Evolutionary conservation across 345 rosid species (phyloP).

Genomic region (Moringa oleifera): DNA sequence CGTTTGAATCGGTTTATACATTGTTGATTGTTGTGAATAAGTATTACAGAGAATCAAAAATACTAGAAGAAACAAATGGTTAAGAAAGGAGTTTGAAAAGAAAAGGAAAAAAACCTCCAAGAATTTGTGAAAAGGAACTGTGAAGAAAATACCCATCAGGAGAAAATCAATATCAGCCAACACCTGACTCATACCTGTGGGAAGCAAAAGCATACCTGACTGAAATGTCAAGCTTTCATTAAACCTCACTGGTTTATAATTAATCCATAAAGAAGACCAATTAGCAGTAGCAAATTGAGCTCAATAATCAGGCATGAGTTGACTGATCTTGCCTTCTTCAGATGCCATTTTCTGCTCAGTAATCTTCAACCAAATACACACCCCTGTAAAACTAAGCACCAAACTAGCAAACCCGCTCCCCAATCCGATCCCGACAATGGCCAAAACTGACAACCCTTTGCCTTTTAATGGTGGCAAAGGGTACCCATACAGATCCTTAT

Average conservation of each 20-base stretch:
- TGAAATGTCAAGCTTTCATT: neutral
- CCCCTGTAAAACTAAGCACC: slow-evolving; percentile 83
- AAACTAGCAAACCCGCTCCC: slow-evolving; percentile 91
- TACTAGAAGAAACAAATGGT: slow-evolving; percentile 9
- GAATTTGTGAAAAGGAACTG: neutral
- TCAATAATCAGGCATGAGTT: slow-evolving; percentile 70
- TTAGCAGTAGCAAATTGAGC: neutral
- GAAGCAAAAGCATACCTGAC: neutral
- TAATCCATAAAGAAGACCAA: neutral
- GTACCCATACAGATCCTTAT: slow-evolving; percentile 78
- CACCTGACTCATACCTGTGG: slow-evolving; percentile 7
- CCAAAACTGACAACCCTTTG: slow-evolving; percentile 67
- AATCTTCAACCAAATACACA: slow-evolving; percentile 79
- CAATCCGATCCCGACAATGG: slow-evolving; percentile 92
- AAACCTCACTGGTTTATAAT: too few relatives aligned
- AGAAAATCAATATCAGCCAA: slow-evolving; percentile 6
- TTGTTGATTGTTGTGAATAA: slow-evolving; percentile 9
- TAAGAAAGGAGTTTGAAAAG: neutral
- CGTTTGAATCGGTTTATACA: slow-evolving; percentile 25
- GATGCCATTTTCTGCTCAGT: slow-evolving; percentile 60
- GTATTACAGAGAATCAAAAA: neutral
- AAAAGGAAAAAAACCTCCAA: slow-evolving; percentile 2
- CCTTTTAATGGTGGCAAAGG: slow-evolving; percentile 64
- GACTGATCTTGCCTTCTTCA: slow-evolving; percentile 68
- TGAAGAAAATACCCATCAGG: slow-evolving; percentile 4